These are phyloP conservation scores for Hortiboletus campestris DNA, from an alignment of 768 basidiomycete genomes.

Conservation along the genomic window DNA sequence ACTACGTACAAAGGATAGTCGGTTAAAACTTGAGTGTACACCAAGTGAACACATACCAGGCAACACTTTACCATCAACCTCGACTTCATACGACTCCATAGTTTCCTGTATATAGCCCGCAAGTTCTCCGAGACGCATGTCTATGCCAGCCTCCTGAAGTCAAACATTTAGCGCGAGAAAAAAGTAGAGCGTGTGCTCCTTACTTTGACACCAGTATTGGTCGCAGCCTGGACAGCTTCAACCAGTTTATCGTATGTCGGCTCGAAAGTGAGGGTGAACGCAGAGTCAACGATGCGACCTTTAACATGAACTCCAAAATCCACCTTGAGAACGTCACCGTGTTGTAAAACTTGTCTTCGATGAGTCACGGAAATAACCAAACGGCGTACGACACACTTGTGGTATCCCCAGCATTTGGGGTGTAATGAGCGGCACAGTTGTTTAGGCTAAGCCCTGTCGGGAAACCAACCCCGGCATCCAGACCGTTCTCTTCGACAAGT, in stretches of 20 bases:
- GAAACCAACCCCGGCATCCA: conserved; percentile 89
- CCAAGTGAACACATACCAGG: conserved; percentile 52
- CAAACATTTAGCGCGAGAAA: conserved; percentile 1
- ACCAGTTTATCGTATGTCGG: conserved; percentile 87
- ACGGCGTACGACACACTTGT: conserved; percentile 48
- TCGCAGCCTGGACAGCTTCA: conserved; percentile 91
- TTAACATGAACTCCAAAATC: conserved; percentile 97
- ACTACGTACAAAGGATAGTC: conserved; percentile 46
- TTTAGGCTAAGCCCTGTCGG: conserved; percentile 95
- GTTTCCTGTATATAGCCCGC: conserved; percentile 94
- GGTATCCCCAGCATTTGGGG: conserved; percentile 91
- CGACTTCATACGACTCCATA: conserved; percentile 98
- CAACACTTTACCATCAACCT: conserved; percentile 77
- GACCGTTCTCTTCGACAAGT: conserved; percentile 86
- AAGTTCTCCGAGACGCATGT: conserved; percentile 89
- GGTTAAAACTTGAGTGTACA: background rate
- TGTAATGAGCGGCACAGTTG: conserved; percentile 94
- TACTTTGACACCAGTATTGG: conserved; percentile 87
- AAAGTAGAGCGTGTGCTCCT: conserved; percentile 13
- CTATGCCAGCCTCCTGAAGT: conserved; percentile 89
- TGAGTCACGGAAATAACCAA: conserved; percentile 6
- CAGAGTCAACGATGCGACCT: conserved; percentile 93
- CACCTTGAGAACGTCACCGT: conserved; percentile 90
- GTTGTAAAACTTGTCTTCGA: conserved; percentile 62
- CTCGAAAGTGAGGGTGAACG: conserved; percentile 89